These are phyloP conservation scores for Pseudocercospora macadamiae DNA, from an alignment of 2,329 filamentous ascomycete genomes.

Conservation along the genomic window DNA sequence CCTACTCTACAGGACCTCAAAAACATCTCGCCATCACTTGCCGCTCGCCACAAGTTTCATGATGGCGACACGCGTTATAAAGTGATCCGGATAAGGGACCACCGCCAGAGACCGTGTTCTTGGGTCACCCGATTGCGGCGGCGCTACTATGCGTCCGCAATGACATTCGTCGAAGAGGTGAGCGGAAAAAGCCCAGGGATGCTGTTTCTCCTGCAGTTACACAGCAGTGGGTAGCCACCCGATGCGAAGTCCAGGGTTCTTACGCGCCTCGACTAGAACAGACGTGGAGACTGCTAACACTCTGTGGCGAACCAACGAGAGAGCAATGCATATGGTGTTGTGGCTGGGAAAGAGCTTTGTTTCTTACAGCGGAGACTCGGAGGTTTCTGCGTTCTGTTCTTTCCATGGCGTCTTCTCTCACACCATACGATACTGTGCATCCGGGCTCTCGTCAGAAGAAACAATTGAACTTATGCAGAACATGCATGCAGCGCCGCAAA, in stretches of 20 bases:
- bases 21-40: slow-evolving; percentile 1
- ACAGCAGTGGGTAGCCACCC: no score
- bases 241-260: background rate
- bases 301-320: background rate
- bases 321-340: no score
- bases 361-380: no score
- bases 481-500: slow-evolving; percentile 8
- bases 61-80: background rate
- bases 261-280: background rate
- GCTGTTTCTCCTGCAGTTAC: background rate
- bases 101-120: slow-evolving; percentile 1
- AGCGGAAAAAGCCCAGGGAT: background rate
- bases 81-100: background rate
- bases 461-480: slow-evolving; percentile 8
- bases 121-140: slow-evolving; percentile 17
- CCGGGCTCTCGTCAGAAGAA: background rate
- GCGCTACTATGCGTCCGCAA: slow-evolving; percentile 14
- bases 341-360: no score
- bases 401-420: background rate
- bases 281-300: background rate
- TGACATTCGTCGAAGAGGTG: slow-evolving; percentile 1
- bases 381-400: no score
- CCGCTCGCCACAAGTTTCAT: slow-evolving; percentile 8
- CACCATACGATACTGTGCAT: background rate
- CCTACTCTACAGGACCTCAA: background rate